phyloP scores from a whole-genome alignment of 371 early-diverging fungal species.

The Mortierella sp. region DNA sequence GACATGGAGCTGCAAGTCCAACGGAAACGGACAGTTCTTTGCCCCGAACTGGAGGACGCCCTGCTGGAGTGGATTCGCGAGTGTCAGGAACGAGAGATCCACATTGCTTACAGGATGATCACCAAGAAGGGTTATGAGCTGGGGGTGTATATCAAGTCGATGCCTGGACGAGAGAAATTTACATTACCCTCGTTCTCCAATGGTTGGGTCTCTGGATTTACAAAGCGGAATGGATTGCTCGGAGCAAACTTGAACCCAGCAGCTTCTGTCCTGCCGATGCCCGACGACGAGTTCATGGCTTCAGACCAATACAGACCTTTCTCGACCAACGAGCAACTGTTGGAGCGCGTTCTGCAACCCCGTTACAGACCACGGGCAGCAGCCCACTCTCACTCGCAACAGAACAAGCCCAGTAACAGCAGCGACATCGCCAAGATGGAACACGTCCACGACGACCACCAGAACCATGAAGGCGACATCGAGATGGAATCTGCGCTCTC shows the following conservation, averaged over 20 bases:
- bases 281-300: slow-evolving; percentile 7
- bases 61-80: slow-evolving; percentile 36
- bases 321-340: slow-evolving; percentile 27
- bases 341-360: slow-evolving; percentile 5
- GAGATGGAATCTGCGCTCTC: slow-evolving; percentile 16
- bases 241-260: slow-evolving; percentile 29
- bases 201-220: slow-evolving; percentile 53
- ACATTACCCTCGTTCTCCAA: slow-evolving; percentile 42
- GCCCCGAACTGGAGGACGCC: slow-evolving; percentile 36
- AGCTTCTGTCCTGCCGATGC: not conserved
- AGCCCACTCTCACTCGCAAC: slow-evolving; percentile 10
- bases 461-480: not conserved
- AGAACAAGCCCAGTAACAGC: not conserved
- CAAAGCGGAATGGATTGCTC: slow-evolving; percentile 34
- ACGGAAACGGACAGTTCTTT: slow-evolving; percentile 37
- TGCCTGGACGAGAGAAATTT: slow-evolving; percentile 17
- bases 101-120: slow-evolving; percentile 52
- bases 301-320: not conserved
- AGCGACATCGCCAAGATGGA: not conserved
- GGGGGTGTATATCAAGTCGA: slow-evolving; percentile 27
- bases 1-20: slow-evolving; percentile 30
- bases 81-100: slow-evolving; percentile 30
- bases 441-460: not conserved
- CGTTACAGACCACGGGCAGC: not conserved
- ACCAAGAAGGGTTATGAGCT: slow-evolving; percentile 35